Conservation (phyloP, 2,329 filamentous ascomycete genomes). For the Acrocalymma vagum region DNA sequence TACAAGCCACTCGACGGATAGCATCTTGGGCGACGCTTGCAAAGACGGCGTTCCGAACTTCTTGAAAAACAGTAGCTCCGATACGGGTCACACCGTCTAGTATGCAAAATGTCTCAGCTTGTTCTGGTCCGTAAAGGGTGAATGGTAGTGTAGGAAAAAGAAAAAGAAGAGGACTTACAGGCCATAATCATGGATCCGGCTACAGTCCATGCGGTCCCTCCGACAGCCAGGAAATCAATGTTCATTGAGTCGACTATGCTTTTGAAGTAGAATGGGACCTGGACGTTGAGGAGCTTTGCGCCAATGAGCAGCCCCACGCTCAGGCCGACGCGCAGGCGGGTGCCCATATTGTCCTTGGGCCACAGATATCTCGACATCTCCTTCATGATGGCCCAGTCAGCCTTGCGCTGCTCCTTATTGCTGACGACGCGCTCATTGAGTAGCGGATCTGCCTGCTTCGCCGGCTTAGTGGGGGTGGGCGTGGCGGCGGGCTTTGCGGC, state of each 20-base stretch:
- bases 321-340: slow-evolving; percentile 83
- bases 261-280: slow-evolving; percentile 99
- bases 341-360: slow-evolving; percentile 87
- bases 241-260: slow-evolving; percentile 98
- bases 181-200: slow-evolving; percentile 93
- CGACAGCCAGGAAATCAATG: slow-evolving; percentile 83
- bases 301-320: slow-evolving; percentile 86
- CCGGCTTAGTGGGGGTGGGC: slow-evolving; percentile 26
- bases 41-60: slow-evolving; percentile 94
- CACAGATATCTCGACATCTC: slow-evolving; percentile 97
- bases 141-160: slow-evolving; percentile 17
- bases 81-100: slow-evolving; percentile 84
- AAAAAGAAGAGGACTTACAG: slow-evolving; percentile 58
- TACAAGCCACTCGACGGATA: slow-evolving; percentile 87
- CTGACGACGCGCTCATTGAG: slow-evolving; percentile 71
- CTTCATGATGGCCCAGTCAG: slow-evolving; percentile 98
- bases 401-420: slow-evolving; percentile 89
- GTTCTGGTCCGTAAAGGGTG: slow-evolving; percentile 8
- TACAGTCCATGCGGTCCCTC: slow-evolving; percentile 88
- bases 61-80: slow-evolving; percentile 88
- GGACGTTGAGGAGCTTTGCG: slow-evolving; percentile 92
- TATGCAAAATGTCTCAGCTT: slow-evolving; percentile 23
- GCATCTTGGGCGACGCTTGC: slow-evolving; percentile 97
- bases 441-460: slow-evolving; percentile 52
- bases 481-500: slow-evolving; percentile 28